Base-by-base conservation (phyloP, 2,329 filamentous ascomycete species). In the Calonectria pauciramosa region DNA sequence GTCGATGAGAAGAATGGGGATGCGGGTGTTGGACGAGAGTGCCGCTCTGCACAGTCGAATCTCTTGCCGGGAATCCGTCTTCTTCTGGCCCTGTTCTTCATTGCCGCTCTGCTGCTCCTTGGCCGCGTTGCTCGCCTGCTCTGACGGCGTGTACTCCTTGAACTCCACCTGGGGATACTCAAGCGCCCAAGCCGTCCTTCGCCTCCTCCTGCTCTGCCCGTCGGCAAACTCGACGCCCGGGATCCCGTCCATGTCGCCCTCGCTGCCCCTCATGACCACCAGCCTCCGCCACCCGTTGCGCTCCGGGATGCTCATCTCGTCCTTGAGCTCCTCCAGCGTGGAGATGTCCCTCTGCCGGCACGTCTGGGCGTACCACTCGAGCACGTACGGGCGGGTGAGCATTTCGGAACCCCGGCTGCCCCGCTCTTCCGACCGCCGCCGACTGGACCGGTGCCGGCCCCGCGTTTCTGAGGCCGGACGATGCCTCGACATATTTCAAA, bases 21-120 rank as follows among this genome's bases (percentile, higher is more conserved):
- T 72, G 32, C 74, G 74, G 2, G 79, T 76, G 36, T 73, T 78
- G 11, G 72, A 66, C 16, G 75, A 73, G 20, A 81, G 74, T 0
- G 77, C 76, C 20, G 79, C 80, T 13, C 78, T 74, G 23, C 79
- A 81, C 10, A 81, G 75, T n/a, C 77, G 78, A 4, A 81, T 77
- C 0, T 77, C 79, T 16, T 75, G 75, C 10, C 67, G 71, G 4
- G 74, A 69, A 26, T n/a, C 54, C n/a, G n/a, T n/a, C 8, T 51
- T 69, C 23, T 16, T 54, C 14, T 20, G 34, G 26, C 65, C 74
- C 11, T 51, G 59, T 0, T 77, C 71, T 0, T 72, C 72, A 2
- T 73, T 65, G 2, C 23, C 51, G 5, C 1, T 52, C 51, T 30
- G 60, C 63, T 4, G 60, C 63, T 4, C 54, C 69, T 13, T 68